phyloP scores from a whole-genome alignment of 345 rosid species.

The Raphanus sativus region DNA sequence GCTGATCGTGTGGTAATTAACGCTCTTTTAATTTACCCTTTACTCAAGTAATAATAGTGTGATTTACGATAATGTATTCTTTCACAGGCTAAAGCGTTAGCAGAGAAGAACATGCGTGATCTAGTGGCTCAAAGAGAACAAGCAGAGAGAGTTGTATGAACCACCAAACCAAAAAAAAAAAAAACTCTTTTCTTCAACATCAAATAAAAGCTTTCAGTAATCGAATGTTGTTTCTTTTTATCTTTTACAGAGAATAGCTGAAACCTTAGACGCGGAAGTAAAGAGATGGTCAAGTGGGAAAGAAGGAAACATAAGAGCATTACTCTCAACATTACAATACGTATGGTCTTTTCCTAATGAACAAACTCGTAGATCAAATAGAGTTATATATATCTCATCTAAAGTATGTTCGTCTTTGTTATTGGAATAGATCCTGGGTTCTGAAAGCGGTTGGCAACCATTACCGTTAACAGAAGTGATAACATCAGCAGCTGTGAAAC shows the following conservation, averaged over 20 bases:
- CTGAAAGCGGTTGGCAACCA: constrained; percentile 95
- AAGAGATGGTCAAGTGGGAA: constrained; percentile 95
- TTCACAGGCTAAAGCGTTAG: constrained; percentile 92
- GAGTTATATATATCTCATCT: no score
- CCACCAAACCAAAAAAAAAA: not conserved
- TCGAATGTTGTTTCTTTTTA: constrained; percentile 19
- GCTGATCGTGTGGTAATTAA: constrained; percentile 86
- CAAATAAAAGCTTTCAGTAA: not conserved
- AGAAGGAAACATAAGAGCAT: constrained; percentile 92
- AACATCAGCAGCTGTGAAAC: constrained; percentile 89
- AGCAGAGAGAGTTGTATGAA: constrained; percentile 77
- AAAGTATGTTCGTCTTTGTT: no score
- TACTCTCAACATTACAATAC: constrained; percentile 96
- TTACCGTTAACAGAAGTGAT: constrained; percentile 91
- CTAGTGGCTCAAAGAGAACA: constrained; percentile 86
- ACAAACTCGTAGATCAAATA: no score
- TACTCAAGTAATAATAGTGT: not conserved
- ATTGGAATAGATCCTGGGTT: constrained; percentile 71
- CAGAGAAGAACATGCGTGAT: constrained; percentile 94
- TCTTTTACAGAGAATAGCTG: constrained; percentile 72
- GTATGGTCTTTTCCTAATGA: no score
- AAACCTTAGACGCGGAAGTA: constrained; percentile 85
- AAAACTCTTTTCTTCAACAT: constrained; percentile 10
- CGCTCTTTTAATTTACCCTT: constrained; percentile 7
- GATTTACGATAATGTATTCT: not conserved